Percentiles rank a stretch among this genome's conserved stretches.
Conservation (phyloP, 805 yeast genomes). For the Sungouiella blattae region DNA sequence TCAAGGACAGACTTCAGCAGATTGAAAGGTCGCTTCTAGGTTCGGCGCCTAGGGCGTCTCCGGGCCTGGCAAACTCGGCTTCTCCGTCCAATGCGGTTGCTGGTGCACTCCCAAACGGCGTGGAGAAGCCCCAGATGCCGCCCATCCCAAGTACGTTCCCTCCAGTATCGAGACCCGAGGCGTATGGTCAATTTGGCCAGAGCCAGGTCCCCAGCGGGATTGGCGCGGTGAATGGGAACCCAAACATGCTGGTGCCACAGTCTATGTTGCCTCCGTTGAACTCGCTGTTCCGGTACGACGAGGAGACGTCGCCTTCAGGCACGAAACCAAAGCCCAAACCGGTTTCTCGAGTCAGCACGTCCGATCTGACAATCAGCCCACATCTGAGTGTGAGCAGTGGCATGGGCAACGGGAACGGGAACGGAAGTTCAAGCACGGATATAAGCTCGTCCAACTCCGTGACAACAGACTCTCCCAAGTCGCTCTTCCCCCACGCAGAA, state of each 20-base stretch:
- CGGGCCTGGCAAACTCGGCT: not conserved
- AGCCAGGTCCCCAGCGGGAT: constrained; percentile 2
- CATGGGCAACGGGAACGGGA: not conserved
- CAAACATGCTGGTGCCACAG: not conserved
- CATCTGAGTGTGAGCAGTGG: not conserved
- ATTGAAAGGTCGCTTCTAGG: constrained; percentile 12
- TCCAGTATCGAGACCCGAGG: too few relatives aligned
- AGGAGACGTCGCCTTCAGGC: too few relatives aligned
- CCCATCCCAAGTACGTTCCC: too few relatives aligned
- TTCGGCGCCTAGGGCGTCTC: not conserved
- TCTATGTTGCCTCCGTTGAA: constrained; percentile 2
- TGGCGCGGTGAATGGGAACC: constrained; percentile 1
- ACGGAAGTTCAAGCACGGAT: not conserved
- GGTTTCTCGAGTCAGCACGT: not conserved
- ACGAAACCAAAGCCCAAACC: not conserved
- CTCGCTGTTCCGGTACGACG: too few relatives aligned
- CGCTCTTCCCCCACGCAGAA: constrained; percentile 2
- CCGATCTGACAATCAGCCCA: not conserved
- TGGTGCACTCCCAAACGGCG: not conserved
- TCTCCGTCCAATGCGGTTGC: not conserved
- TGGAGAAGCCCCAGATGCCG: not conserved
- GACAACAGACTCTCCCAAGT: not conserved
- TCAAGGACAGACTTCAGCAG: constrained; percentile 14
- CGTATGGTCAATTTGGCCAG: constrained; percentile 3
- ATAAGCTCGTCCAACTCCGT: not conserved